These are phyloP conservation scores for Apiospora arundinis DNA, from an alignment of 2,329 filamentous ascomycete genomes.

Conservation along the genomic window DNA sequence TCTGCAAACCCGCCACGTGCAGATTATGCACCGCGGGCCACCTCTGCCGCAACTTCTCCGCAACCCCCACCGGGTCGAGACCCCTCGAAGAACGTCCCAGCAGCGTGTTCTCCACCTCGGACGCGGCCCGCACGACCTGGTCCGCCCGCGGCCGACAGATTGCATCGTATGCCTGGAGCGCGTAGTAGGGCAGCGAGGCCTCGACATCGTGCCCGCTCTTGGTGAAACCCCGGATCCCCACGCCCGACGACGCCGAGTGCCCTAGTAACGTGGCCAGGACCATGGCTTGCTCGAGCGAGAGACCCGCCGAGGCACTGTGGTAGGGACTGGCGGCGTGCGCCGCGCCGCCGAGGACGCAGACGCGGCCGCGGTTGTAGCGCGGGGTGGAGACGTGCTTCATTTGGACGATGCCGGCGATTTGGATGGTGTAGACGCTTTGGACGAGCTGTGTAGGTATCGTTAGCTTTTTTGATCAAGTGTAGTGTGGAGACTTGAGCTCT, in stretches of 20 bases:
- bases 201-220: not conserved
- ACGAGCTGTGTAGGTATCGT: conserved; percentile 33
- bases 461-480: no score
- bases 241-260: conserved; percentile 27
- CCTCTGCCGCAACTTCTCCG: conserved; percentile 27
- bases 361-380: conserved; percentile 33
- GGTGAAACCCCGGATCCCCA: not conserved
- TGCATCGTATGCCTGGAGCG: conserved; percentile 37
- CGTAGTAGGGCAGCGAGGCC: conserved; percentile 31
- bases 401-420: conserved; percentile 37
- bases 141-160: conserved; percentile 38
- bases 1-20: conserved; percentile 29
- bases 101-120: conserved; percentile 30
- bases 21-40: conserved; percentile 31
- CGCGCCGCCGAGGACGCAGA: conserved; percentile 35
- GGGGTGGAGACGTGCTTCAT: conserved; percentile 31
- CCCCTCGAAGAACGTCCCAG: conserved; percentile 33
- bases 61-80: conserved; percentile 26
- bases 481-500: not conserved
- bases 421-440: conserved; percentile 39
- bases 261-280: conserved; percentile 36
- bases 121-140: conserved; percentile 28
- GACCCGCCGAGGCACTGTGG: conserved; percentile 27
- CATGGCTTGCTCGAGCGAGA: conserved; percentile 38
- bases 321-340: conserved; percentile 35